Conservation (phyloP, 495 filamentous ascomycete genomes). For the Talaromyces borbonicus region DNA sequence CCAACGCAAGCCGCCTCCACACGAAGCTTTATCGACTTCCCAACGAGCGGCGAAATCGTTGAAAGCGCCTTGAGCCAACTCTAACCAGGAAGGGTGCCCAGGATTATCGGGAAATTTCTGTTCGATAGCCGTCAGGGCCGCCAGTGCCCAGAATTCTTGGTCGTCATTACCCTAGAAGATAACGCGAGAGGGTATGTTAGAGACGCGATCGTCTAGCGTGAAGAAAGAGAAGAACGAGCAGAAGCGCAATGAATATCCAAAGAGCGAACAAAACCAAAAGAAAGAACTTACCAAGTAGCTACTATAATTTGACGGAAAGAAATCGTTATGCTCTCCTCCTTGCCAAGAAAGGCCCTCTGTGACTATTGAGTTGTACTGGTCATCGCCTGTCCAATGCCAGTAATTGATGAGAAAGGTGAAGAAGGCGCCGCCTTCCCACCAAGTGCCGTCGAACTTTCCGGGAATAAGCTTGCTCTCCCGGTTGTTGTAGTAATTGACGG, state of each 20-base stretch:
- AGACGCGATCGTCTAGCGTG: neutral
- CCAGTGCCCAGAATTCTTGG: slow-evolving; percentile 73
- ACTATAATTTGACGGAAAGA: slow-evolving; percentile 47
- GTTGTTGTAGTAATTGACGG: slow-evolving; percentile 57
- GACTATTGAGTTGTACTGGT: slow-evolving; percentile 54
- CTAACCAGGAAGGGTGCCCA: slow-evolving; percentile 48
- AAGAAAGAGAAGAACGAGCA: too few species aligned
- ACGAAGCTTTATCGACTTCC: slow-evolving; percentile 46
- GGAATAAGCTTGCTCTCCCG: slow-evolving; percentile 50
- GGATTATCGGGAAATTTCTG: slow-evolving; percentile 57
- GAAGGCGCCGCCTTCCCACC: slow-evolving; percentile 71
- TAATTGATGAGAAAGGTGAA: slow-evolving; percentile 70
- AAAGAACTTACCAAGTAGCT: slow-evolving; percentile 20
- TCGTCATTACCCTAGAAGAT: slow-evolving; percentile 67
- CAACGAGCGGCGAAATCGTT: slow-evolving; percentile 60
- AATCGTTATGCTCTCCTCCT: slow-evolving; percentile 55
- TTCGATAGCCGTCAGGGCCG: slow-evolving; percentile 65
- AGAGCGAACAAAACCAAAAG: too few species aligned
- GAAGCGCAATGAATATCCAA: too few species aligned
- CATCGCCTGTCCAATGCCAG: slow-evolving; percentile 66
- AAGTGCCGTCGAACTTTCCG: slow-evolving; percentile 55
- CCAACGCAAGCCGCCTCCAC: slow-evolving; percentile 74
- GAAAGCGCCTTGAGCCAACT: slow-evolving; percentile 50
- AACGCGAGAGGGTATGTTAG: slow-evolving; percentile 10
- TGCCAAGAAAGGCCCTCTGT: slow-evolving; percentile 59